Base-by-base conservation (phyloP, 768 basidiomycete genomes). In the Lactarius trivialis region DNA sequence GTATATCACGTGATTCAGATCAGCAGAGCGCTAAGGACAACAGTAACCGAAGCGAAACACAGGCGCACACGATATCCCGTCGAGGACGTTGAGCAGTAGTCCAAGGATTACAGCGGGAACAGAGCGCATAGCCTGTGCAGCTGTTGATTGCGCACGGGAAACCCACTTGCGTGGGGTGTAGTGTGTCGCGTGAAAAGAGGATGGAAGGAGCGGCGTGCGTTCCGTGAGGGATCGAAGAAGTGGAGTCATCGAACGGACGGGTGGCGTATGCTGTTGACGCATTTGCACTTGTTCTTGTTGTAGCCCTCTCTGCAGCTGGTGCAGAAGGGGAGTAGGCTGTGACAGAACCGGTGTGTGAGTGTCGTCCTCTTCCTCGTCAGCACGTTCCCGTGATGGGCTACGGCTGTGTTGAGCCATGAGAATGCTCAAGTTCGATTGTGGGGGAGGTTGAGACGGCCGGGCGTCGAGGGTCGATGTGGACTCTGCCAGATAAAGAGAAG, bases 31-130 rank as follows among this genome's bases (percentile, higher is more conserved):
- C 4, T 48, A 45, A 26, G 5, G n/a, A 26, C 43, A 48, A 45
- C 15, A 24, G 19, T 24, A 43, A 34, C 9, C 7, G 34, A n/a
- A 7, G 21, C 11, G 26, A 50, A 52, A 50, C 62, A 39, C 17
- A 48, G 30, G 79, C 88, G 73, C 71, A 89, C 88, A 98, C 49
- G 90, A 92, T 56, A 99, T 85, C 11, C 94, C 97, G 70, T 99
- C 96, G 36, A 99, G 78, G 49, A 98, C 82, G 69, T 98, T 98
- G 60, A 98, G 76, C 39, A 98, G 73, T 66, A 84, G 81, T 7
- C 94, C 96, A 26, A 97, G 77, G 17, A 93, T 70, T 3, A 95
- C 92, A 0, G 93, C 89, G 0, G 95, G 94, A n/a, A 95, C 68
- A 0, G 85, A 78, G 54, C 70, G 73, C 5, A 81, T 63, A 14